phyloP scores from a whole-genome alignment of 2,329 filamentous ascomycete genomes.

The Chalaropsis thielavioides region DNA sequence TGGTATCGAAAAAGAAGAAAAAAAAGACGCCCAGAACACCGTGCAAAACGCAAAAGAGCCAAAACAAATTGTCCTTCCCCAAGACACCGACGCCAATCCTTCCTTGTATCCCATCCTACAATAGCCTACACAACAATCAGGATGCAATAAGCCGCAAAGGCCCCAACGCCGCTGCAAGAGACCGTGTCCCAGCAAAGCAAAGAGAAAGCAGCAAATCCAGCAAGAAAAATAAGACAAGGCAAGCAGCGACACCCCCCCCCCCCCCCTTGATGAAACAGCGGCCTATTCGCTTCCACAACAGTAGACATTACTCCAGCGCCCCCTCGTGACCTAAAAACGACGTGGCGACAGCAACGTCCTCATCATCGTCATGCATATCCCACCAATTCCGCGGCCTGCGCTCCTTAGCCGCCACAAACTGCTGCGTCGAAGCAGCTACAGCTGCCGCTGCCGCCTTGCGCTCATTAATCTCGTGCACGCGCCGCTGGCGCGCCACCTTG shows the following conservation, averaged over 20 bases:
- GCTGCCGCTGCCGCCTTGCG: conserved; percentile 9
- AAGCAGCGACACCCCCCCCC: too few species aligned
- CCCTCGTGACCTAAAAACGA: background rate
- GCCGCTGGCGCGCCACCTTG: conserved; percentile 32
- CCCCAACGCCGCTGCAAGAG: background rate
- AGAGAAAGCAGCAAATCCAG: background rate
- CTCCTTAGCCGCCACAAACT: conserved; percentile 17
- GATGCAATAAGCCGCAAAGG: background rate
- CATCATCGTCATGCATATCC: conserved; percentile 26
- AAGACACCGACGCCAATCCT: conserved; percentile 3
- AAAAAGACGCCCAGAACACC: too few species aligned
- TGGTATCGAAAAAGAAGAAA: too few species aligned
- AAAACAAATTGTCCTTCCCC: background rate
- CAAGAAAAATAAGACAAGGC: background rate
- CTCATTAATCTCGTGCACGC: conserved; percentile 33
- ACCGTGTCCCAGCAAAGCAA: background rate
- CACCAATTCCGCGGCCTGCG: conserved; percentile 25
- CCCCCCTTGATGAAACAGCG: too few species aligned
- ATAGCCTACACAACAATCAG: background rate
- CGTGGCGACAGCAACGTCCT: conserved; percentile 6
- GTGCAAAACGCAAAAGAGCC: background rate
- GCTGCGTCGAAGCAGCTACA: conserved; percentile 16
- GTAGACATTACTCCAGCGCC: background rate
- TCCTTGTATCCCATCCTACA: background rate
- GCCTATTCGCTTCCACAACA: background rate